Evolutionary conservation across 176 grass and related monocot species (phyloP).

Genomic region (Triticum urartu): DNA sequence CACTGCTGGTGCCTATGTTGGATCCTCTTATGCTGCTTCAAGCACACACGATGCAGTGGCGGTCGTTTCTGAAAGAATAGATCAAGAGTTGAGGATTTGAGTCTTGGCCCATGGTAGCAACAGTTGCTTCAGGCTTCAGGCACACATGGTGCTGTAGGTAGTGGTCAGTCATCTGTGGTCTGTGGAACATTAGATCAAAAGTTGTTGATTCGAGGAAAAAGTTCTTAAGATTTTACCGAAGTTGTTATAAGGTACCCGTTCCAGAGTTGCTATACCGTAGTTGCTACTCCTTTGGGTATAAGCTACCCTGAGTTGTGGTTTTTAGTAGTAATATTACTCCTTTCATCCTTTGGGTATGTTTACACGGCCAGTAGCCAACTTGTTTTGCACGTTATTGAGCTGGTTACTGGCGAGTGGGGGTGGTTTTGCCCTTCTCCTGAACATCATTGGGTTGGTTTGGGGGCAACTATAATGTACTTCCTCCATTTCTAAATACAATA

Average conservation of each 20-base stretch:
- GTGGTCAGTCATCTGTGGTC: not conserved
- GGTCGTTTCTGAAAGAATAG: not conserved
- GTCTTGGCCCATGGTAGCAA: not conserved
- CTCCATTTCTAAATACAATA: too few species aligned
- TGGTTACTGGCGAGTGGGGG: too few species aligned
- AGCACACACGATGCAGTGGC: constrained; percentile 21
- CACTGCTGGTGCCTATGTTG: constrained; percentile 9
- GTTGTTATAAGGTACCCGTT: not conserved
- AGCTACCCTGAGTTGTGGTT: too few species aligned
- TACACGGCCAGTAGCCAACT: not conserved
- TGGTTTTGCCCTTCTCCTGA: too few species aligned
- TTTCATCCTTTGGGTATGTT: not conserved
- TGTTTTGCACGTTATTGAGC: too few species aligned
- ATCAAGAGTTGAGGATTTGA: not conserved
- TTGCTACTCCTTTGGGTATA: not conserved
- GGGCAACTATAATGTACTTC: too few species aligned
- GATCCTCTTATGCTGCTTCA: constrained; percentile 41
- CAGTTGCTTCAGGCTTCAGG: not conserved
- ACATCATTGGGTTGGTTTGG: too few species aligned
- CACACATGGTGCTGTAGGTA: not conserved
- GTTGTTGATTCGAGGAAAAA: not conserved
- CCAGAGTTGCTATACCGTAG: too few species aligned
- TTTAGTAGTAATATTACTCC: not conserved
- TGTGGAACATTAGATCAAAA: not conserved
- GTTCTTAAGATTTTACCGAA: not conserved